Evolutionary conservation across 1,284 basidiomycete species (phyloP), one percentile per base, ranked within the genome.

Genomic region (Austroboletus niveus): DNA sequence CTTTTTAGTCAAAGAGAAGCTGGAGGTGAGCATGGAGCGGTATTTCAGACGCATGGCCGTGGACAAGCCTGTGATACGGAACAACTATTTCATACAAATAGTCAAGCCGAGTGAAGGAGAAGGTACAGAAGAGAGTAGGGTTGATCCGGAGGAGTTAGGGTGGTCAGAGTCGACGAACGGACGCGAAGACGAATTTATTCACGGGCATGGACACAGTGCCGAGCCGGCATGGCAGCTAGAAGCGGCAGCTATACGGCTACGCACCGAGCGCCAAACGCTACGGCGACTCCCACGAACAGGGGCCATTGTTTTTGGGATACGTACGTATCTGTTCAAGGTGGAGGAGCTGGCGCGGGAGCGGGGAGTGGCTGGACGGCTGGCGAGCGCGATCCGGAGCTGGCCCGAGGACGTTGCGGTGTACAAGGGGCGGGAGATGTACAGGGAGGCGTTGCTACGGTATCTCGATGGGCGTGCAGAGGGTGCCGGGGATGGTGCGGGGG

Each of bases 271-370:
- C 34, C 89, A 92, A 70, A 87, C 84, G 9, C 69, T 92, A 46
- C 75, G 89, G 34, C 74, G 89, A 24, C 75, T 90, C 15, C 78
- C 83, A 3, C 72, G 75, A 8, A 83, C 78, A 27, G 88, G 89
- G 3, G 85, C 82, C 14, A 75, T 92, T 40, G 73, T 87, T n/a
- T 92, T 92, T 64, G 87, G 84, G 39, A 87, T 92, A 59, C 76
- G 87, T 15, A 87, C 87, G 38, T 89, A 91, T 65, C 60, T 86
- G 53, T 80, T 79, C n/a, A 79, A 79, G 6, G 66, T 91, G 9
- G 75, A 74, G 38, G 75, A 79, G 42, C 65, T 92, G 2, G 81
- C 70, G 29, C 61, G 72, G 48, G 89, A 91, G 63, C 73, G 71
- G 14, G 87, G 85, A 1, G 79, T 87, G 7, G 80, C 85, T 0